phyloP scores from a whole-genome alignment of 2,329 filamentous ascomycete species.

The Colletotrichum sp. region DNA sequence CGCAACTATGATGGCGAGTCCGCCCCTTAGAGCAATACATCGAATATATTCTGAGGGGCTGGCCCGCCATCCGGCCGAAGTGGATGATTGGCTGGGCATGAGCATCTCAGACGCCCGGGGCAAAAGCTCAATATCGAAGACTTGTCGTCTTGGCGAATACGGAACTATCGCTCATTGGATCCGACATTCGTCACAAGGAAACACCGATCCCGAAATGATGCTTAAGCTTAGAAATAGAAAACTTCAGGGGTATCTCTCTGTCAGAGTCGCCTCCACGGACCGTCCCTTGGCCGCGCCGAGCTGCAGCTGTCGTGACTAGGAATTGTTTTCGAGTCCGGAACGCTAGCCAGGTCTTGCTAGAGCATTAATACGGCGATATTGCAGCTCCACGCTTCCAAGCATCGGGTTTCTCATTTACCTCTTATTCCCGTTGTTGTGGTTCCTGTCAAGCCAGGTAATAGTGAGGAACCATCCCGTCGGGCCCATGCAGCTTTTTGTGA shows the following conservation, averaged over 20 bases:
- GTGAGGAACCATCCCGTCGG: not conserved
- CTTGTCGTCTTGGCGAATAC: not conserved
- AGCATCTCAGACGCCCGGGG: not conserved
- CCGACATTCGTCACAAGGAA: not conserved
- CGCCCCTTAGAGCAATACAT: not conserved
- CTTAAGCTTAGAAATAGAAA: not conserved
- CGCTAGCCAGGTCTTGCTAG: not conserved
- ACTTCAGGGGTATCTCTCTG: not conserved
- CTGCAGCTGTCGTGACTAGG: not conserved
- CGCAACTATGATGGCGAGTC: not conserved
- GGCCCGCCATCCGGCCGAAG: not conserved
- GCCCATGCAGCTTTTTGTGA: not conserved
- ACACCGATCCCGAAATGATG: not conserved
- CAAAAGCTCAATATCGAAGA: not conserved
- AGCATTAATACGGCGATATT: not conserved
- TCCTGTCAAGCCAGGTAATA: not conserved
- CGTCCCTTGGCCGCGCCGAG: not conserved
- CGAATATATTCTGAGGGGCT: not conserved
- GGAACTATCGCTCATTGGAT: not conserved
- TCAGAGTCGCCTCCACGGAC: not conserved
- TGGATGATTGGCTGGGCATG: not conserved
- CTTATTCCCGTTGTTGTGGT: not conserved
- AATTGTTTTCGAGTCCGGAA: rapidly evolving
- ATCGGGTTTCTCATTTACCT: rapidly evolving
- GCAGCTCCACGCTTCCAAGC: not conserved